phyloP scores from a whole-genome alignment of 768 basidiomycete species.

The Leucosporidium scottii region DNA sequence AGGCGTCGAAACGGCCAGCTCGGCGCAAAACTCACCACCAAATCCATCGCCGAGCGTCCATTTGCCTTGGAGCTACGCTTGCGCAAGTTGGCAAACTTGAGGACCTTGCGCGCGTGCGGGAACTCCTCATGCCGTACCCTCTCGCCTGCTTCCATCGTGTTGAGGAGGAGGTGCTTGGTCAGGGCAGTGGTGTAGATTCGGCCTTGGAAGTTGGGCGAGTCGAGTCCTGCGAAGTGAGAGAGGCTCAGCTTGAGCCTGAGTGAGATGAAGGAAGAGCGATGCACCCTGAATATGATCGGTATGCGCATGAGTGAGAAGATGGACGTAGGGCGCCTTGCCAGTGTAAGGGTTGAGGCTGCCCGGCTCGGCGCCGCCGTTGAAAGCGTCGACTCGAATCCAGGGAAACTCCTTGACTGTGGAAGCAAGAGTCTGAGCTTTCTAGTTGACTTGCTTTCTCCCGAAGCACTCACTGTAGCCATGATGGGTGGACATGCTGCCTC shows the following conservation, averaged over 20 bases:
- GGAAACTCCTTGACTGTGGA: slow-evolving; percentile 48
- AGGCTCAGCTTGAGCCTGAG: no score
- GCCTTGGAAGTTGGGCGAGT: slow-evolving; percentile 64
- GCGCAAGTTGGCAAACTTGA: slow-evolving; percentile 66
- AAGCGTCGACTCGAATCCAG: slow-evolving; percentile 76
- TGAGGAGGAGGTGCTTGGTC: slow-evolving; percentile 75
- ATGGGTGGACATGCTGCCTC: slow-evolving; percentile 11
- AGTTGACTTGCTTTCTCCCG: no score
- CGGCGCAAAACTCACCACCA: no score
- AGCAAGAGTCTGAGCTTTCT: slow-evolving; percentile 6
- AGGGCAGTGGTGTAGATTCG: slow-evolving; percentile 70
- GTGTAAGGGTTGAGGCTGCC: slow-evolving; percentile 43
- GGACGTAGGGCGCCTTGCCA: slow-evolving; percentile 45
- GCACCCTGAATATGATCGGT: slow-evolving; percentile 63
- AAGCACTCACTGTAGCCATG: slow-evolving; percentile 27
- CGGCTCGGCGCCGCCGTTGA: slow-evolving; percentile 47
- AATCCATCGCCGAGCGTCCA: slow-evolving; percentile 36
- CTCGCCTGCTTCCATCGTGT: slow-evolving; percentile 47
- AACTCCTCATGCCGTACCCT: slow-evolving; percentile 55
- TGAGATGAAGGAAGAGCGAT: background rate
- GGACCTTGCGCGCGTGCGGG: slow-evolving; percentile 47
- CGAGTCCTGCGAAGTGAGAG: slow-evolving; percentile 50
- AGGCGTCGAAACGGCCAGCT: background rate
- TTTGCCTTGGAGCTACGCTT: slow-evolving; percentile 75
- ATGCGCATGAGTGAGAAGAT: slow-evolving; percentile 84